Evolutionary conservation across 345 rosid genomes (phyloP), one percentile per base, ranked within the genome.

Genomic region (Salix viminalis): DNA sequence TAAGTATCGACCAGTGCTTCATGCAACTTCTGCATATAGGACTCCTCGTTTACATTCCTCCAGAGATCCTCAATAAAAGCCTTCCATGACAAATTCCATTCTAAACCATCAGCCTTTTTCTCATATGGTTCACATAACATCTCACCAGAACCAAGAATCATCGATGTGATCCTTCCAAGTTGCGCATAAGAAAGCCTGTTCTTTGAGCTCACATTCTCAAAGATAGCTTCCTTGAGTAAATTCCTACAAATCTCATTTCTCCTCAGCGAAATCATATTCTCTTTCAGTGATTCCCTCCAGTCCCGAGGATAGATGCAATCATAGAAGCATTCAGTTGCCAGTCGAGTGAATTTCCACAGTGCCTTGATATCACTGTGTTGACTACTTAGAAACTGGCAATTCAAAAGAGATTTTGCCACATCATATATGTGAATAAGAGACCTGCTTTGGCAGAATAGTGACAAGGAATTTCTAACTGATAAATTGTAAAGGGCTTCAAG

Each of bases 71-170:
- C 58, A 9, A 89, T 50, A 50, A 89, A 83, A 14, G 58, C 68
- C 52, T 52, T 72, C 88, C 92, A 87, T 52, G 87, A 21, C 8
- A 16, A 0, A 70, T 76, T 74, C 77, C 52, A 72, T 13, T 64
- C 13, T 36, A 77, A 73, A 19, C 79, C 65, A 54, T 41, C 24
- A 2, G 26, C 66, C 14, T 77, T 78, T 54, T 66, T 74, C 54
- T 1, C 21, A 75, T 62, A 77, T 1, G 76, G 65, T 42, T 42
- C 82, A 21, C 41, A 11, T 0, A 21, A 19, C 0, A 80, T 64
- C 66, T 73, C 66, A 28, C 76, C 73, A 41, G 89, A 84, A 30
- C 92, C 89, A 71, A 89, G 86, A 83, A 87, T 76, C 11, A 79
- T 65, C 71, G 78, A 34, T 14, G 76, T 81, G 60, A 86, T 34